These are phyloP conservation scores for Phytopythium aichiense DNA, from an alignment of 352 stramenopile genomes.

Conservation along the genomic window DNA sequence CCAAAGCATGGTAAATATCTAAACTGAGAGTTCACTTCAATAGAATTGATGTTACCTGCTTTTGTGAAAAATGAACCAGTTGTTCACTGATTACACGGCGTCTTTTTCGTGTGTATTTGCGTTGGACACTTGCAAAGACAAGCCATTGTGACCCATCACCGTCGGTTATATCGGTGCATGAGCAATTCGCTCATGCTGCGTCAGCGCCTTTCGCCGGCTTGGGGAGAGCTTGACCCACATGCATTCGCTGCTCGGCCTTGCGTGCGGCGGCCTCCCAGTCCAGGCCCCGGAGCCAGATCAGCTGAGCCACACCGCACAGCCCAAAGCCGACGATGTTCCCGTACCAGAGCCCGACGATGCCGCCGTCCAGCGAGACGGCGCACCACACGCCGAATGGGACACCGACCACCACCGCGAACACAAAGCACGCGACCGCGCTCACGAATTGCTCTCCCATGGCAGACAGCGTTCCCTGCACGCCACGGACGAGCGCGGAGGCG, in stretches of 20 bases:
- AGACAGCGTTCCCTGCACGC: slow-evolving; percentile 5
- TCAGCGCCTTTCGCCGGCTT: background rate
- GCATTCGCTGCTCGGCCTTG: slow-evolving; percentile 5
- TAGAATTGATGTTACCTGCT: no score
- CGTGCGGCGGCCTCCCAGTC: slow-evolving; percentile 11
- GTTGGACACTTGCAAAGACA: slow-evolving; percentile 6
- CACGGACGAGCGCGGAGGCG: background rate
- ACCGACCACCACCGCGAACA: slow-evolving; percentile 9
- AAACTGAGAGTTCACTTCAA: background rate
- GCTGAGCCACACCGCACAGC: slow-evolving; percentile 9
- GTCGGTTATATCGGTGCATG: no score
- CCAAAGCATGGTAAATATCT: background rate
- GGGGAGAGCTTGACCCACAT: background rate
- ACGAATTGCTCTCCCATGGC: slow-evolving; percentile 12
- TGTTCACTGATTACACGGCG: background rate
- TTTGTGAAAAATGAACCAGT: no score
- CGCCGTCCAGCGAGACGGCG: slow-evolving; percentile 10
- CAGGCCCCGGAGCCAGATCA: slow-evolving; percentile 13
- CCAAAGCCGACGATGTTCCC: slow-evolving; percentile 14
- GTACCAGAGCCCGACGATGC: slow-evolving; percentile 21
- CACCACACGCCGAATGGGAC: slow-evolving; percentile 16
- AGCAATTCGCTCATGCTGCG: background rate
- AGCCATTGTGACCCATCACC: no score
- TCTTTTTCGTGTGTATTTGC: background rate
- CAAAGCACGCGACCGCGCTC: slow-evolving; percentile 3